phyloP scores from a whole-genome alignment of 257 asterid genomes.

The Solanum lignicaule region DNA sequence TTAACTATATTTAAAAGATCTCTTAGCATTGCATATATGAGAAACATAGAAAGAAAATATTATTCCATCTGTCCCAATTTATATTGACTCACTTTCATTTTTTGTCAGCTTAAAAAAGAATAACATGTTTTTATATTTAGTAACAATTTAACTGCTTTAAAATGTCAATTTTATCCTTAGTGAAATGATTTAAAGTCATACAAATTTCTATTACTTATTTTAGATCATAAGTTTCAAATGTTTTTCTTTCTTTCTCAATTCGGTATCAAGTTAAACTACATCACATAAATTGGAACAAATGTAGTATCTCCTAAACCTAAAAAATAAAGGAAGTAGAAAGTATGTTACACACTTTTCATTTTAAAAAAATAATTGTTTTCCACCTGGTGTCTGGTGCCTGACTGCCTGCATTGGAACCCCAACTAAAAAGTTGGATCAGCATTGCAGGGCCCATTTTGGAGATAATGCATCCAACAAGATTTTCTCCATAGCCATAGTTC shows the following conservation, averaged over 20 bases:
- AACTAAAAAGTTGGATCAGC: not conserved
- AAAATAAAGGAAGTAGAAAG: not conserved
- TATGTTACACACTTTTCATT: not conserved
- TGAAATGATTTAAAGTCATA: not conserved
- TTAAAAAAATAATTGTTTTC: not conserved
- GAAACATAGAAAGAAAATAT: not conserved
- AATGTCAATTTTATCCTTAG: too few relatives aligned
- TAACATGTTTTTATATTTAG: too few relatives aligned
- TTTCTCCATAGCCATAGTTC: too few relatives aligned
- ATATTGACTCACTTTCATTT: not conserved
- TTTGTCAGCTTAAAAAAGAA: too few relatives aligned
- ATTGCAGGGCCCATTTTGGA: accelerated
- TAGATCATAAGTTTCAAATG: too few relatives aligned
- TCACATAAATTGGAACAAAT: not conserved
- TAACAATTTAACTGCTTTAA: too few relatives aligned
- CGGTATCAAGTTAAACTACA: not conserved
- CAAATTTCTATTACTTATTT: too few relatives aligned
- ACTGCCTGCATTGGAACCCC: not conserved
- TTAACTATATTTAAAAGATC: not conserved
- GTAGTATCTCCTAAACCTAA: not conserved
- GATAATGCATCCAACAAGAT: accelerated
- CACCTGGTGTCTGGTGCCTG: not conserved
- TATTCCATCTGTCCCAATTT: not conserved
- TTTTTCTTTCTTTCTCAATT: too few relatives aligned
- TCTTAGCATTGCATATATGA: not conserved